Conservation (phyloP, 148 eudicot species). For the Chenopodium suecicum region DNA sequence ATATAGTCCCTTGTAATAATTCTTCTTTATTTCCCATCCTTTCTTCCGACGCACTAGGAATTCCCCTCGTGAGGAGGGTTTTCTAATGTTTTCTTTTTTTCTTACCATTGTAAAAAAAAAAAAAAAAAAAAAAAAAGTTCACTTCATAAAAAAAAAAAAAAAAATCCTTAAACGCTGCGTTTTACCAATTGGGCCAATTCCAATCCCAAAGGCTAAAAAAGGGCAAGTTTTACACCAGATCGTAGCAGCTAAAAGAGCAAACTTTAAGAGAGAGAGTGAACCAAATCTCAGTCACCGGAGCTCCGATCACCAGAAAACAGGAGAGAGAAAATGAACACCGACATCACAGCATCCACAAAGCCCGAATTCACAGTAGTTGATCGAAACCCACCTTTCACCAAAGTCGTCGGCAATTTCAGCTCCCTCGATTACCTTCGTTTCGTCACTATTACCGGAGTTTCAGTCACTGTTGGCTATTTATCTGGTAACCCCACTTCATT, state of each 20-base stretch:
- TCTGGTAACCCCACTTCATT: conserved; percentile 46
- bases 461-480: conserved; percentile 89
- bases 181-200: not conserved
- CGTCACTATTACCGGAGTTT: conserved; percentile 81
- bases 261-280: not conserved
- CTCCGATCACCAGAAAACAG: not conserved
- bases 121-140: no score
- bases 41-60: no score
- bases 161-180: not conserved
- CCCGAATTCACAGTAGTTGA: conserved; percentile 88
- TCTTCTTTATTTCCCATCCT: no score
- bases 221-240: conserved; percentile 3
- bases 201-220: not conserved
- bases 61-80: no score
- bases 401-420: conserved; percentile 85
- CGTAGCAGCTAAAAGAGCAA: conserved; percentile 5
- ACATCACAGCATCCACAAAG: conserved; percentile 82
- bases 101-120: no score
- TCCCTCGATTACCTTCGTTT: conserved; percentile 85
- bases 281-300: no score
- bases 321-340: conserved; percentile 71
- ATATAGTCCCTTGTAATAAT: no score
- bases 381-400: conserved; percentile 93
- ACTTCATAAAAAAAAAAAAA: no score
- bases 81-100: no score